A percentile compares a stretch with the other conserved stretches of the same genome.
Evolutionary conservation across 2,329 filamentous ascomycete genomes (phyloP).

Genomic region (Arachnomyces sp.): DNA sequence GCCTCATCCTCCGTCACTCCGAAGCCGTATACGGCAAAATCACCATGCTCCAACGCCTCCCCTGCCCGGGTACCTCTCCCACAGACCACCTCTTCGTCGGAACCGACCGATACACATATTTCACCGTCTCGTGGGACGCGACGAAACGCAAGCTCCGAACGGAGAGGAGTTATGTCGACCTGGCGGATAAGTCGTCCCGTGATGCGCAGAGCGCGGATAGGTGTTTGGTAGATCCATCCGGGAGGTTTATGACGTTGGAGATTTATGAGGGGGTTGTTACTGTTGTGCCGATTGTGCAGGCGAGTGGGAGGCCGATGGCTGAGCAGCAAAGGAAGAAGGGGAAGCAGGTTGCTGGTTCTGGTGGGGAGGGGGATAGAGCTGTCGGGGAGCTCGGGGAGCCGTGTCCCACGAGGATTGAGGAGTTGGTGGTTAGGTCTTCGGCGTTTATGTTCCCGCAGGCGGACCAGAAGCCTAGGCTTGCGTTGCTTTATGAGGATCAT

Average conservation of each 20-base stretch:
- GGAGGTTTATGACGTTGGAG: slow-evolving; percentile 58
- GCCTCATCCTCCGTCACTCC: slow-evolving; percentile 57
- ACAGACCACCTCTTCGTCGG: slow-evolving; percentile 87
- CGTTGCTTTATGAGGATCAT: slow-evolving; percentile 57
- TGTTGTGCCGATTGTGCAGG: slow-evolving; percentile 52
- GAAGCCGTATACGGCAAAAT: slow-evolving; percentile 77
- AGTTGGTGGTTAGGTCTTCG: slow-evolving; percentile 58
- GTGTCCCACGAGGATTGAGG: slow-evolving; percentile 54
- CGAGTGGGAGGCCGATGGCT: slow-evolving; percentile 14
- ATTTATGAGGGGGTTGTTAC: slow-evolving; percentile 61
- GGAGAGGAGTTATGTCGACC: slow-evolving; percentile 50
- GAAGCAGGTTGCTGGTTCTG: slow-evolving; percentile 11
- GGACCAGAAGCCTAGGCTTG: slow-evolving; percentile 49
- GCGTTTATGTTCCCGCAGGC: slow-evolving; percentile 53
- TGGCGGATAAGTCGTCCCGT: slow-evolving; percentile 53
- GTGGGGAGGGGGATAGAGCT: slow-evolving; percentile 15
- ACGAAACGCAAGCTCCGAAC: slow-evolving; percentile 46
- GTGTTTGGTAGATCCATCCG: slow-evolving; percentile 74
- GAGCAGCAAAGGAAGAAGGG: slow-evolving; percentile 29
- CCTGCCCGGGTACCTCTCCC: slow-evolving; percentile 55
- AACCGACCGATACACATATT: slow-evolving; percentile 83
- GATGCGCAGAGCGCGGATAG: slow-evolving; percentile 76
- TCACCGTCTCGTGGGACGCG: slow-evolving; percentile 76
- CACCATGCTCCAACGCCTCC: slow-evolving; percentile 70
- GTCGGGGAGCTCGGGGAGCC: slow-evolving; percentile 54